These are phyloP conservation scores for Mycena floridula DNA, from an alignment of 768 basidiomycete species.

Conservation along the genomic window DNA sequence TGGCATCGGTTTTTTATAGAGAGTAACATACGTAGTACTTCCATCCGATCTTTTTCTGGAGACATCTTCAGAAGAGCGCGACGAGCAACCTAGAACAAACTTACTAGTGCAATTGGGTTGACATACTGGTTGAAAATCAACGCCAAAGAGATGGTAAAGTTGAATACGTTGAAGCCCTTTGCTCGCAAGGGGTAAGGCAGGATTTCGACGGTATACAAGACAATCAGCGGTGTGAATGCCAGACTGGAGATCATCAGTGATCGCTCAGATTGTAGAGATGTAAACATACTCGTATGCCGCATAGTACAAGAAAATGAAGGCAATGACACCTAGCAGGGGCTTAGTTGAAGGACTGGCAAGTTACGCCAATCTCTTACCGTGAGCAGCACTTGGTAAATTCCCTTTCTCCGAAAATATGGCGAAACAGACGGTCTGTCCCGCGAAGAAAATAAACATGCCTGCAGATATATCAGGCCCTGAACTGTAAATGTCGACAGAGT, in stretches of 20 bases:
- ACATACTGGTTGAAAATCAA: conserved; percentile 89
- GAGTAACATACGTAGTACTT: conserved; percentile 58
- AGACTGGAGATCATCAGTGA: conserved; percentile 30
- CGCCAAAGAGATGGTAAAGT: conserved; percentile 68
- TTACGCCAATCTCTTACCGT: no score
- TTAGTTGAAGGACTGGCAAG: no score
- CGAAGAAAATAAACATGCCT: conserved; percentile 63
- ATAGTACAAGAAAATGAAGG: conserved; percentile 81
- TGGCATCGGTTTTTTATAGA: background rate
- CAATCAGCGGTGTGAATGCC: conserved; percentile 82
- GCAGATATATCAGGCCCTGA: background rate
- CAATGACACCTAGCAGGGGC: no score
- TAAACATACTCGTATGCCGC: conserved; percentile 63
- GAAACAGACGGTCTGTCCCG: conserved; percentile 61
- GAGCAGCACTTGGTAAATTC: conserved; percentile 36
- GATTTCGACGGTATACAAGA: conserved; percentile 87
- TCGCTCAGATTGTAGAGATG: background rate
- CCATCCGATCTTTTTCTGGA: conserved; percentile 47
- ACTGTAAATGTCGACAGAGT: no score
- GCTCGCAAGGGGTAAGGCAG: conserved; percentile 78
- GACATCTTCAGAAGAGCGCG: conserved; percentile 3
- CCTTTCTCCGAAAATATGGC: conserved; percentile 44
- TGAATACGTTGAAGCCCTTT: conserved; percentile 81
- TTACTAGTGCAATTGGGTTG: conserved; percentile 70
- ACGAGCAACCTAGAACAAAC: conserved; percentile 5